Evolutionary conservation across 2,329 filamentous ascomycete species (phyloP).

Genomic region (Exophiala aquamarina): DNA sequence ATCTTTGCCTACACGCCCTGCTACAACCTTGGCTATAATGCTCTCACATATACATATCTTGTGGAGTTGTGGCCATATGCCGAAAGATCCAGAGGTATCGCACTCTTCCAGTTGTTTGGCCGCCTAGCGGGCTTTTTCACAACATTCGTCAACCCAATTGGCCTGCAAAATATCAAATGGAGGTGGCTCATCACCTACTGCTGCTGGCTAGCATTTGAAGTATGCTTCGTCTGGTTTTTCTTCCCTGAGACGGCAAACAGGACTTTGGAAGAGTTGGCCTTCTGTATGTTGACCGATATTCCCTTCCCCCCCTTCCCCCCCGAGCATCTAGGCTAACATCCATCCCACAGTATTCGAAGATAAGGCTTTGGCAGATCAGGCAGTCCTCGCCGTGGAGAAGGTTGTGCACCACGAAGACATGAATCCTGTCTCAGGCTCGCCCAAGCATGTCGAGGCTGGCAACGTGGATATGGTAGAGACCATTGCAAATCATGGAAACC

Average conservation of each 20-base stretch:
- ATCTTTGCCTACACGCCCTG: conserved; percentile 45
- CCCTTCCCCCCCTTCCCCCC: neutral
- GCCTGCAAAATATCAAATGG: conserved; percentile 43
- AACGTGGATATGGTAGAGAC: no score
- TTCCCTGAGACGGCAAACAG: conserved; percentile 45
- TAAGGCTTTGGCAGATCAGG: conserved; percentile 35
- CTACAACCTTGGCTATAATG: conserved; percentile 55
- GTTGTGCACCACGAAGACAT: conserved; percentile 30
- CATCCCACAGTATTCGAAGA: conserved; percentile 37
- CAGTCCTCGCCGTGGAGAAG: conserved; percentile 38
- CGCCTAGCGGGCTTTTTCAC: conserved; percentile 51
- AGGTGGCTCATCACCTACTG: conserved; percentile 47
- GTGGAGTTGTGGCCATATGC: conserved; percentile 61
- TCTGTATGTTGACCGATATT: conserved; percentile 30
- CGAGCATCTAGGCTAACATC: neutral
- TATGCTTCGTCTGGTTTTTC: conserved; percentile 45
- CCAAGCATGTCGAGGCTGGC: no score
- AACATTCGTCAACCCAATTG: conserved; percentile 49
- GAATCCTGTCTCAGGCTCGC: neutral
- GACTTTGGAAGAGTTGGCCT: conserved; percentile 48
- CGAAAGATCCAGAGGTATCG: conserved; percentile 59
- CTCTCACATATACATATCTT: conserved; percentile 63
- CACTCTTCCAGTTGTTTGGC: conserved; percentile 57
- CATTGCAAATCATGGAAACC: no score
- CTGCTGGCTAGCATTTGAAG: conserved; percentile 42